Evolutionary conservation across 2,329 filamentous ascomycete species (phyloP).

Genomic region (Cercospora zeae-maydis): DNA sequence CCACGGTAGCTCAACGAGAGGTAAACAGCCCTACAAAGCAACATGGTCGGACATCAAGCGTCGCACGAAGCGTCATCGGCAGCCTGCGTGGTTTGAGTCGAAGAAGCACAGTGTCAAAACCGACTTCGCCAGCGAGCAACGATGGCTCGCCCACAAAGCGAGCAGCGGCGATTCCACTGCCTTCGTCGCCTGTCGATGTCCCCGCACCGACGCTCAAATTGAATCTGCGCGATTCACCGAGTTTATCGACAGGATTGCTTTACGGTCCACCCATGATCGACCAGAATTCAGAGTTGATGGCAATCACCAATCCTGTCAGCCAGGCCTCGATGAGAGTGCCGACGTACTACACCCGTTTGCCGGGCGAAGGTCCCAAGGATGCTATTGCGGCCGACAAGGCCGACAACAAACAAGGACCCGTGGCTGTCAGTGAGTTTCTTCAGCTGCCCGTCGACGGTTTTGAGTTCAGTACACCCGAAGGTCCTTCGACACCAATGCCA

Average conservation of each 20-base stretch:
- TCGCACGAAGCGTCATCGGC: constrained; percentile 28
- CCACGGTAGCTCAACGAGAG: constrained; percentile 1
- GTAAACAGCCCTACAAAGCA: constrained; percentile 12
- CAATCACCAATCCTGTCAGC: constrained; percentile 12
- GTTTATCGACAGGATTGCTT: constrained; percentile 22
- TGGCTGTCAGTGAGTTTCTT: constrained; percentile 12
- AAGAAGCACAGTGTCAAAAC: constrained; percentile 15
- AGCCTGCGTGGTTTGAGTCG: constrained; percentile 26
- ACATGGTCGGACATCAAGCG: constrained; percentile 21
- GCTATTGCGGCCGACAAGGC: background rate
- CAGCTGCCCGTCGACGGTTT: constrained; percentile 14
- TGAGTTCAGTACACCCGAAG: constrained; percentile 7
- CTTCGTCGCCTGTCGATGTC: constrained; percentile 29
- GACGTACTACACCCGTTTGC: constrained; percentile 16
- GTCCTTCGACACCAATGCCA: constrained; percentile 25
- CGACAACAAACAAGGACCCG: background rate
- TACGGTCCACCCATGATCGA: constrained; percentile 8
- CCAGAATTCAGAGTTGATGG: constrained; percentile 12
- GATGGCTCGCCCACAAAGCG: constrained; percentile 12
- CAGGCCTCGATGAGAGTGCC: constrained; percentile 10
- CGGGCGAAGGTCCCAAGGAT: constrained; percentile 10
- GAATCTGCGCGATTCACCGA: constrained; percentile 24
- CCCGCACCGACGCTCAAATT: constrained; percentile 27
- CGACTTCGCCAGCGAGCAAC: constrained; percentile 5
- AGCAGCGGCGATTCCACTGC: constrained; percentile 22